Evolutionary conservation across 78 protist genomes (phyloP).

Genomic region (Mastigamoeba balamuthi): DNA sequence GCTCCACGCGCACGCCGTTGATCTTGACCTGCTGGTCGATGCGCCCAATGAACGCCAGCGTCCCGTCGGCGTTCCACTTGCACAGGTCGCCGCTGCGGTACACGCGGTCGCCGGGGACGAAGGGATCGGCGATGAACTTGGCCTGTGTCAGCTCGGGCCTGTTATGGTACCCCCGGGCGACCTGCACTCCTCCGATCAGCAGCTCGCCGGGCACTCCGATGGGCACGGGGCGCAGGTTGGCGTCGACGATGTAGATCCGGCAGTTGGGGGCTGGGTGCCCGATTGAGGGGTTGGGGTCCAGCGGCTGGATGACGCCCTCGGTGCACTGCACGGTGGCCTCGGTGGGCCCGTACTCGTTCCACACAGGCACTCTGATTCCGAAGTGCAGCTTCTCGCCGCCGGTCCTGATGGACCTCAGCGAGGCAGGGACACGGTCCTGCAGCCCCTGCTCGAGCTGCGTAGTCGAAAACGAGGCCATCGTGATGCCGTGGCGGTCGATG

Average conservation of each 20-base stretch:
- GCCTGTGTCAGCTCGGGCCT: conserved; percentile 16
- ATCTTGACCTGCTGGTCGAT: too few species aligned
- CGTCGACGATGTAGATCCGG: conserved; percentile 10
- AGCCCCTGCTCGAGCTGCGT: too few species aligned
- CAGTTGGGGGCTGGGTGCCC: conserved; percentile 5
- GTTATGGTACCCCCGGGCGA: conserved; percentile 28
- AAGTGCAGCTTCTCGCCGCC: too few species aligned
- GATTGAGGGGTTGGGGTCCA: too few species aligned
- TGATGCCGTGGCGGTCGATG: too few species aligned
- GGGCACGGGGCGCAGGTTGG: conserved; percentile 10
- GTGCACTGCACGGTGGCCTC: background rate
- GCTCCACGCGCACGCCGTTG: too few species aligned
- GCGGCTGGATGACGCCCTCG: too few species aligned
- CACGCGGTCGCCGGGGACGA: background rate
- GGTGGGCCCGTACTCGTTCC: background rate
- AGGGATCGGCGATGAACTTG: background rate
- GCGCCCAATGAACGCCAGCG: conserved; percentile 2
- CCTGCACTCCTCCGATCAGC: conserved; percentile 12
- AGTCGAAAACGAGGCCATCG: too few species aligned
- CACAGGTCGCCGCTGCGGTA: conserved; percentile 22
- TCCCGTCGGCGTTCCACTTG: background rate
- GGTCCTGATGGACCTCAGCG: too few species aligned
- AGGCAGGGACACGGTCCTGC: too few species aligned
- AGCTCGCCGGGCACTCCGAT: conserved; percentile 47
- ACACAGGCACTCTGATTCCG: too few species aligned